phyloP scores from a whole-genome alignment of 306 rosid genomes.

The Cicer judaicum region DNA sequence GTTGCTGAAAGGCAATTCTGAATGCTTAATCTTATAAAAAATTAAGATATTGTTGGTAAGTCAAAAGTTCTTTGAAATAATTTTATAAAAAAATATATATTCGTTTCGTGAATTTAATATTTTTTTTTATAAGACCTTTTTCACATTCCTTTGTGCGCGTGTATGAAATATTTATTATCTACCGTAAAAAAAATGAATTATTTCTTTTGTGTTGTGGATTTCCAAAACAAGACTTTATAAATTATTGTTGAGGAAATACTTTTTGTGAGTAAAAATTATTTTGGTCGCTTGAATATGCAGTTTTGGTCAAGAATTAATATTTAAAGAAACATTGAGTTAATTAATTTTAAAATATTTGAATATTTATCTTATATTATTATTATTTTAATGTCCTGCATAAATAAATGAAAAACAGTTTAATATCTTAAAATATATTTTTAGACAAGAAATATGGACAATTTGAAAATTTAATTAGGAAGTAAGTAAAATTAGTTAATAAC shows the following conservation, averaged over 20 bases:
- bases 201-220: not conserved
- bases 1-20: slow-evolving; percentile 7
- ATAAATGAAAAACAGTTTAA: not conserved
- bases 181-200: too few relatives aligned
- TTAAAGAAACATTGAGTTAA: not conserved
- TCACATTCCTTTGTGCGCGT: not conserved
- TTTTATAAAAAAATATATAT: not conserved
- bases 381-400: not conserved
- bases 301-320: not conserved
- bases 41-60: not conserved
- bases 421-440: not conserved
- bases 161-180: not conserved
- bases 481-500: too few relatives aligned
- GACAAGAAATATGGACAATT: too few relatives aligned
- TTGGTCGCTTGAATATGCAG: not conserved
- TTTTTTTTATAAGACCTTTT: slow-evolving; percentile 6
- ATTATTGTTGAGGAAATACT: not conserved
- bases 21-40: not conserved
- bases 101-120: not conserved
- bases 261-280: not conserved
- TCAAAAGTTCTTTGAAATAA: not conserved
- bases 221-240: not conserved
- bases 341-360: not conserved
- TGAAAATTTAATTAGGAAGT: too few relatives aligned
- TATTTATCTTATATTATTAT: not conserved